These are phyloP conservation scores for Backusella psychrophila DNA, from an alignment of 192 early-diverging fungal genomes.

Conservation along the genomic window DNA sequence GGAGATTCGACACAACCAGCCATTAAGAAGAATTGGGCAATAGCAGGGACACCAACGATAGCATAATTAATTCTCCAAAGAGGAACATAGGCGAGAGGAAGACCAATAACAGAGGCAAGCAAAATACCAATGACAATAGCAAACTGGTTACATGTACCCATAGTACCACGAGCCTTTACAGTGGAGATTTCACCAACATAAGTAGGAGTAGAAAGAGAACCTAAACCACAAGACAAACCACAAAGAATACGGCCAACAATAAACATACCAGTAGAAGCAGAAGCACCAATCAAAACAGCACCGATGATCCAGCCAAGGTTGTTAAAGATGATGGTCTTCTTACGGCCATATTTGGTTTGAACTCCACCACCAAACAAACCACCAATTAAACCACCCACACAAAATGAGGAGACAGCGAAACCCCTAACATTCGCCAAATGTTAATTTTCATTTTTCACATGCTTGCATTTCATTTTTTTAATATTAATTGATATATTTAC, in stretches of 20 bases:
- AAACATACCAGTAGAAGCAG: constrained; percentile 58
- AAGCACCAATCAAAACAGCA: constrained; percentile 59
- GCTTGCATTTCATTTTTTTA: not conserved
- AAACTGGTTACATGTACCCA: constrained; percentile 78
- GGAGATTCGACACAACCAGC: constrained; percentile 81
- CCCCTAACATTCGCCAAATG: constrained; percentile 28
- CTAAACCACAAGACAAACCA: constrained; percentile 74
- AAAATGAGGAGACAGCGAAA: constrained; percentile 46
- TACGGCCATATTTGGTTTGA: constrained; percentile 44
- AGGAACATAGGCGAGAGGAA: constrained; percentile 57
- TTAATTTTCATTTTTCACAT: not conserved
- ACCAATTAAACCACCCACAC: constrained; percentile 56
- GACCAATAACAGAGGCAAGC: constrained; percentile 62
- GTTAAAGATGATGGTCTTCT: constrained; percentile 58
- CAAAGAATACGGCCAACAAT: constrained; percentile 71
- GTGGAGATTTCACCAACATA: constrained; percentile 83
- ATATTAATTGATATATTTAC: not conserved
- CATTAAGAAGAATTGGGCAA: constrained; percentile 57
- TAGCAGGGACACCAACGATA: constrained; percentile 58
- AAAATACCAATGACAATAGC: constrained; percentile 80
- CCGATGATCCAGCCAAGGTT: constrained; percentile 70
- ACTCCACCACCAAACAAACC: constrained; percentile 53
- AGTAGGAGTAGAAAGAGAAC: constrained; percentile 54
- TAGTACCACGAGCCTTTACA: constrained; percentile 58
- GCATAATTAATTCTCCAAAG: constrained; percentile 73